Conservation (phyloP, 352 stramenopile species). For the Aphanomyces stellatus region DNA sequence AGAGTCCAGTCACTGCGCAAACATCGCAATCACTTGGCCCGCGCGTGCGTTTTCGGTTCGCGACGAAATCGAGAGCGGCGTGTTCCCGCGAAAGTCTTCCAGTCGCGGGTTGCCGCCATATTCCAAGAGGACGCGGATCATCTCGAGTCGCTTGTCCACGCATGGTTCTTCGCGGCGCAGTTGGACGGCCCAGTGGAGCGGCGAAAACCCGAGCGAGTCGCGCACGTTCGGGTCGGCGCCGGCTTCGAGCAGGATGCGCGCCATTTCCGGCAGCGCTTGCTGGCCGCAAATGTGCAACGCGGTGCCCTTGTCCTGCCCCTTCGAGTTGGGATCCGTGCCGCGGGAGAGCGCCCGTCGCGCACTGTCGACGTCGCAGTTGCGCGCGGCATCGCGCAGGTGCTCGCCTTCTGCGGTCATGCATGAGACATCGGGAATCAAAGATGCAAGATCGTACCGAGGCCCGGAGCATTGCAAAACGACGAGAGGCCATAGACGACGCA, state of each 20-base stretch:
- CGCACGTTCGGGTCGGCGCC: constrained; percentile 48
- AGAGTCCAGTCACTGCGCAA: not conserved
- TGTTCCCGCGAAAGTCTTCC: constrained; percentile 38
- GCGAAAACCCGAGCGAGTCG: constrained; percentile 61
- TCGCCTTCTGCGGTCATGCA: constrained; percentile 45
- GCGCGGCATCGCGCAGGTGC: constrained; percentile 55
- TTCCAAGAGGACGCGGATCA: constrained; percentile 54
- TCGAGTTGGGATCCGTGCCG: constrained; percentile 42
- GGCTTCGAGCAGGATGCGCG: constrained; percentile 50
- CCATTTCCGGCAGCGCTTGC: constrained; percentile 51
- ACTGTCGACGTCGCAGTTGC: constrained; percentile 60
- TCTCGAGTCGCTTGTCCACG: constrained; percentile 47
- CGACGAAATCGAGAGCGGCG: constrained; percentile 50
- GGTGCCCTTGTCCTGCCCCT: constrained; percentile 51
- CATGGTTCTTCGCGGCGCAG: constrained; percentile 69
- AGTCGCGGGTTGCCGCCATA: constrained; percentile 43
- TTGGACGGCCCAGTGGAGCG: constrained; percentile 75
- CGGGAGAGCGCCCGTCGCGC: constrained; percentile 50
- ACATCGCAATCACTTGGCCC: constrained; percentile 10
- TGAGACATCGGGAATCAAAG: not conserved
- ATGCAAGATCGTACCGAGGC: constrained; percentile 37
- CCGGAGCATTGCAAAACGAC: constrained; percentile 57
- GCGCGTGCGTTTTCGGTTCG: constrained; percentile 7
- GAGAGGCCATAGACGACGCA: constrained; percentile 49
- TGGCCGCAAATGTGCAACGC: constrained; percentile 72